These are phyloP conservation scores for Cladosporium phlei DNA, from an alignment of 2,329 filamentous ascomycete genomes.

Conservation along the genomic window DNA sequence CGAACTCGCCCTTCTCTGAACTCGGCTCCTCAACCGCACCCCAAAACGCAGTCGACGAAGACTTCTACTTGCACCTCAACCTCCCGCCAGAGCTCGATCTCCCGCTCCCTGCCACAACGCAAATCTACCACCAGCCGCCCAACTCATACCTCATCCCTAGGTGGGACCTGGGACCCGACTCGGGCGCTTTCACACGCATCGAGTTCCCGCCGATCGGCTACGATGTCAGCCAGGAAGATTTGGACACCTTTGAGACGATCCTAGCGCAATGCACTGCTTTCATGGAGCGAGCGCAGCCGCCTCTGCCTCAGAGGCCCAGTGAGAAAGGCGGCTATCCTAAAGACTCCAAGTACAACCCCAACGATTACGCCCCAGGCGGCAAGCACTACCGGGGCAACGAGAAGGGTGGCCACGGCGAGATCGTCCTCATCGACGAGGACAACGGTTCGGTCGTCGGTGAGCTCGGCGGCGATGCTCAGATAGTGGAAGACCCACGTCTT, in stretches of 20 bases:
- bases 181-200: slow-evolving; percentile 86
- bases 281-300: slow-evolving; percentile 73
- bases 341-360: slow-evolving; percentile 66
- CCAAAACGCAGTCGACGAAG: slow-evolving; percentile 63
- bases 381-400: slow-evolving; percentile 44
- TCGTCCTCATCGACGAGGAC: slow-evolving; percentile 91
- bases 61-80: slow-evolving; percentile 95
- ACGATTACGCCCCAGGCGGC: slow-evolving; percentile 70
- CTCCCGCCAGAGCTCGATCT: slow-evolving; percentile 92
- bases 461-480: slow-evolving; percentile 72
- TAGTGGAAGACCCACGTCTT: slow-evolving; percentile 71
- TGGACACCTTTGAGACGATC: slow-evolving; percentile 96
- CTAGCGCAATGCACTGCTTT: slow-evolving; percentile 97
- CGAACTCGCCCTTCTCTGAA: slow-evolving; percentile 64
- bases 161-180: slow-evolving; percentile 86
- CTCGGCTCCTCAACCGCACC: slow-evolving; percentile 53
- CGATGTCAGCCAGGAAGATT: slow-evolving; percentile 79
- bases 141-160: slow-evolving; percentile 89
- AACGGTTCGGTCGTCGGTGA: slow-evolving; percentile 94
- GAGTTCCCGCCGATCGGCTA: slow-evolving; percentile 74
- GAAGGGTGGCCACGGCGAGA: slow-evolving; percentile 56
- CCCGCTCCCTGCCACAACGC: slow-evolving; percentile 87
- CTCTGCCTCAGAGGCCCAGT: slow-evolving; percentile 30
- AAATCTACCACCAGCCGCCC: slow-evolving; percentile 94
- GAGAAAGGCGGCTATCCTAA: slow-evolving; percentile 31